Base-by-base conservation (phyloP, 495 filamentous ascomycete species). In the Gamarada debralockiae region DNA sequence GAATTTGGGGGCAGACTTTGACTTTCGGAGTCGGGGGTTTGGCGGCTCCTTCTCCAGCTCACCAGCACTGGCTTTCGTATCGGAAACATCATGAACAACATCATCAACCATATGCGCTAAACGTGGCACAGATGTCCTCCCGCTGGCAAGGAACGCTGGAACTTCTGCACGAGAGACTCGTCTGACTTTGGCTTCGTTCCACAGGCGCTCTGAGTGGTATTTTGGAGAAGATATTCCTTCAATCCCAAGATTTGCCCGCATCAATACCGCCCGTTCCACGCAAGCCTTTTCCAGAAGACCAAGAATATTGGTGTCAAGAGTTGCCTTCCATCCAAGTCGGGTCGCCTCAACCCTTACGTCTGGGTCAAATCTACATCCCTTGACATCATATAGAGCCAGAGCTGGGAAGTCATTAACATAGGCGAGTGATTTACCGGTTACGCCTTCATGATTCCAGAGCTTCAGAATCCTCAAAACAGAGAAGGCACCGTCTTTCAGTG, bases 381-480 rank as follows among this genome's bases (percentile, higher is more conserved):
- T 25, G 3, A 64, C 46, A 29, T 59, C 56, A 42, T 52, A 61
- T 5, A 64, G 24, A 5, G 51, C 55, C 5, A 64, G 50, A 1
- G 53, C 36, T 15, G 58, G 58, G 37, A 64, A 64, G 24, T 15
- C 29, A 20, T 52, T 57, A 14, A 64, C 25, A 31, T 53, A 61
- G 1, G 8, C 2, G 5, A 64, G 41, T 0, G 58, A 61, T 20
- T 48, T 38, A 9, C 6, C 23, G 3, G 58, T 64, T 2, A 64
- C 13, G 15, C 56, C 39, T 17, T 43, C 8, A 17, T 59, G 53
- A 20, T 52, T 29, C 55, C 55, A 57, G 0, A 64, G 50, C 24
- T 33, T 40, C 6, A 64, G 52, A 24, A 61, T 55, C 22, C 58
- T 50, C 37, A 64, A 29, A 15, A 64, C 52, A 9, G 44, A 31